Evolutionary conservation across 805 yeast genomes (phyloP).

Genomic region (Sporopachydermia lactativora): DNA sequence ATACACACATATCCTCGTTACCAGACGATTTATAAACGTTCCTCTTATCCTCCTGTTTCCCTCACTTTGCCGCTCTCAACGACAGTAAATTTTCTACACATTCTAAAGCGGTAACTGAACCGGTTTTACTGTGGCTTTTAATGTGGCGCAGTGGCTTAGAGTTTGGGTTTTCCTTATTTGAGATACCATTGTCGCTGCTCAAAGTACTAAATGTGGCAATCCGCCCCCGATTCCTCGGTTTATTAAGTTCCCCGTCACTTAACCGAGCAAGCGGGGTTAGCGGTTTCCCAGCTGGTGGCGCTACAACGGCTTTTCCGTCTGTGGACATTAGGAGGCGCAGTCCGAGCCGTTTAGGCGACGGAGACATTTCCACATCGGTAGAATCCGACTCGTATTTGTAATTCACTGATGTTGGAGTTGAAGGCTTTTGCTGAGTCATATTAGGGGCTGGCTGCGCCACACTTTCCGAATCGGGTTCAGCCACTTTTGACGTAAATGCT

Average conservation of each 20-base stretch:
- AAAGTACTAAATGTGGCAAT: too few relatives aligned
- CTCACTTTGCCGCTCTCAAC: slow-evolving; percentile 14
- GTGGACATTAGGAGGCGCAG: slow-evolving; percentile 18
- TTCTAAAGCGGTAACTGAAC: slow-evolving; percentile 12
- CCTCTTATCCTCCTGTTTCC: not conserved
- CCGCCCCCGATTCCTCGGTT: not conserved
- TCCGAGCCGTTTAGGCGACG: slow-evolving; percentile 5
- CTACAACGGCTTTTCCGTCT: slow-evolving; percentile 25
- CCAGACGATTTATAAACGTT: not conserved
- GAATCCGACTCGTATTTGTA: not conserved
- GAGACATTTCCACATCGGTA: slow-evolving; percentile 7
- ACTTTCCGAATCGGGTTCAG: slow-evolving; percentile 4
- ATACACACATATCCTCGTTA: not conserved
- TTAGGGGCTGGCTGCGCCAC: slow-evolving; percentile 3
- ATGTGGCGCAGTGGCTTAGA: slow-evolving; percentile 10
- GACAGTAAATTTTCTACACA: slow-evolving; percentile 21
- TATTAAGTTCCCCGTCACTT: not conserved
- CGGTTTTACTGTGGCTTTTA: slow-evolving; percentile 1
- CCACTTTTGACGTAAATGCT: slow-evolving; percentile 1
- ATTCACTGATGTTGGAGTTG: slow-evolving; percentile 3
- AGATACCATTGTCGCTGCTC: too few relatives aligned
- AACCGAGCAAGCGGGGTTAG: not conserved
- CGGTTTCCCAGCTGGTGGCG: too few relatives aligned
- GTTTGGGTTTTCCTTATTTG: not conserved
- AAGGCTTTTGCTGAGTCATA: not conserved